phyloP scores from a whole-genome alignment of 169 alveolate genomes.

The Plasmodium adleri region DNA sequence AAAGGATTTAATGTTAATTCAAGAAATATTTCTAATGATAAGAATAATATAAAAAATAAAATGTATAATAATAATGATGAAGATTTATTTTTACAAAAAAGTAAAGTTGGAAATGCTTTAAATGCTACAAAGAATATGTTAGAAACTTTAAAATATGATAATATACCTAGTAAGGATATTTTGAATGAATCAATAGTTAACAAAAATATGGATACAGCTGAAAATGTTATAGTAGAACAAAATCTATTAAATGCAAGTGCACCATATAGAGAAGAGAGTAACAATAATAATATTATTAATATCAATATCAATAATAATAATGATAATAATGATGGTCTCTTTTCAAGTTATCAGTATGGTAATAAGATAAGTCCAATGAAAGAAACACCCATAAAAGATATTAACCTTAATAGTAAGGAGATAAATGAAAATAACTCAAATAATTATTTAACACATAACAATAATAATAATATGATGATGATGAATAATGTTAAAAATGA shows the following conservation, averaged over 20 bases:
- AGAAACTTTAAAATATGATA: conserved; percentile 41
- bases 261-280: neutral
- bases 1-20: neutral
- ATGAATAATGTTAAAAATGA: neutral
- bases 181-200: conserved; percentile 17
- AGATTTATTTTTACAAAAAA: conserved; percentile 47
- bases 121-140: conserved; percentile 52
- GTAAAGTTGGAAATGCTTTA: conserved; percentile 42
- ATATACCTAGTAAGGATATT: conserved; percentile 39
- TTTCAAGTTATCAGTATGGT: too few relatives aligned
- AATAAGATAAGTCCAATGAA: neutral
- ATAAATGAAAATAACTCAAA: neutral
- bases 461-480: neutral
- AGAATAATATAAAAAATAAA: neutral
- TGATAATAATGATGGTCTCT: neutral
- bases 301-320: neutral
- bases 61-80: neutral
- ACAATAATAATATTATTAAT: neutral
- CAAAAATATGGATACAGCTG: neutral
- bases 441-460: neutral
- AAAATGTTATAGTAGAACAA: conserved; percentile 3
- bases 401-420: neutral
- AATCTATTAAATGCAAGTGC: conserved; percentile 18
- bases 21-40: neutral
- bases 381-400: neutral